These are phyloP conservation scores for Physaria fendleri DNA, from an alignment of 345 rosid species.

Conservation along the genomic window DNA sequence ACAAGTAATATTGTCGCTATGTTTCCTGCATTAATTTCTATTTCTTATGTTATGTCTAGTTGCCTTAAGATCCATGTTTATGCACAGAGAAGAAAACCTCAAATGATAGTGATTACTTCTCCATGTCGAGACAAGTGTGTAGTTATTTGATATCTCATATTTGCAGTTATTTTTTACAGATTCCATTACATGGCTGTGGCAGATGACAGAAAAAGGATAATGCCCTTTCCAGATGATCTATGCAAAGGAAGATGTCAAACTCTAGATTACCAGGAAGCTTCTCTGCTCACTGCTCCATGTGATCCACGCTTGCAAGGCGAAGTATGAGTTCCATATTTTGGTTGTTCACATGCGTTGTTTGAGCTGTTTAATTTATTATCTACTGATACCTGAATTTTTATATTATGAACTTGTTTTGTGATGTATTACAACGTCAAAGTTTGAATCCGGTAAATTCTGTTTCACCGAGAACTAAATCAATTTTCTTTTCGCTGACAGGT, in stretches of 20 bases:
- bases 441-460: neutral
- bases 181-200: constrained; percentile 92
- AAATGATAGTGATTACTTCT: neutral
- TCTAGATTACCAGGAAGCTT: constrained; percentile 80
- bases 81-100: neutral
- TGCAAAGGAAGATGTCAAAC: constrained; percentile 61
- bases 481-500: constrained; percentile 44
- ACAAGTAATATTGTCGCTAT: constrained; percentile 44
- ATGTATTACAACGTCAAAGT: neutral
- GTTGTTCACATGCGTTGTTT: neutral
- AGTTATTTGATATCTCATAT: constrained; percentile 17
- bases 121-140: neutral
- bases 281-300: constrained; percentile 59
- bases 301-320: constrained; percentile 71
- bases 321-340: constrained; percentile 20
- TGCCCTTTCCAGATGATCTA: constrained; percentile 92
- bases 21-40: neutral
- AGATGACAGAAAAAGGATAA: constrained; percentile 71
- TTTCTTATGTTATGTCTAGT: neutral
- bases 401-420: neutral
- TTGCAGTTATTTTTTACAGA: constrained; percentile 35
- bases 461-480: neutral
- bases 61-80: neutral
- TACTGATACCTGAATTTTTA: neutral
- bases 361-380: neutral